Base-by-base conservation (phyloP, 164 flowering plant genomes). In the Dillenia turbinata region DNA sequence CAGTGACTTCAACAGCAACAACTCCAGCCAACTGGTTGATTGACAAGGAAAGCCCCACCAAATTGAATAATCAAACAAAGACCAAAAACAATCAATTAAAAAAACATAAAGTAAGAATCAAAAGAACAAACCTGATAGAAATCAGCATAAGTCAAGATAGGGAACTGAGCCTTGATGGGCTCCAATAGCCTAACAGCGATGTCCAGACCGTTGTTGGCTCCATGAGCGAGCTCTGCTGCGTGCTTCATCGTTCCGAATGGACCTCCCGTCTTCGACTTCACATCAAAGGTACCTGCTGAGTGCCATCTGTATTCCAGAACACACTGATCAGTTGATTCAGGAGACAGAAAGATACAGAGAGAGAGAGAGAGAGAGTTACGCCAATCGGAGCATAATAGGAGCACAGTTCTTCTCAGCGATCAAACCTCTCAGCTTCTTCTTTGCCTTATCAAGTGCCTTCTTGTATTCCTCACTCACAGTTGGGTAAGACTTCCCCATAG, bases 241-340 rank as follows among this genome's bases (percentile, higher is more conserved):
- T 69, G 57, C 80, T 74, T 92, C 77, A 92, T 92, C 10, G 98
- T 92, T 11, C 98, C 98, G 64, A 92, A 90, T 0, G 98, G 98
- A 44, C 98, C 98, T 22, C 98, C 98, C 19, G 91, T 85, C 79
- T 66, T 90, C 3, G 90, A 73, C 61, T 71, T 70, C 68, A 75
- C 83, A 72, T 90, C 97, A 45, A 33, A 93, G 48, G 98, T 93
- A 16, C 98, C 98, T 51, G 98, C 98, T 1, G 96, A 85, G 79
- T 93, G 97, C 97, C 97, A 93, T 56, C 98, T 93, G 72, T 54
- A 69, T n/a, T 44, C 44, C 47, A 54, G 12, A 22, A 45, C 11
- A 7, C 54, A n/a, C 54, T 9, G 47, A 61, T 61, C 55, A 59
- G 4, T 3, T 9, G 24, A 64, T 47, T 13, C 40, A 33, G 40